Evolutionary conservation across 106 monocot genomes (phyloP).

Genomic region (Apostasia ramifera): DNA sequence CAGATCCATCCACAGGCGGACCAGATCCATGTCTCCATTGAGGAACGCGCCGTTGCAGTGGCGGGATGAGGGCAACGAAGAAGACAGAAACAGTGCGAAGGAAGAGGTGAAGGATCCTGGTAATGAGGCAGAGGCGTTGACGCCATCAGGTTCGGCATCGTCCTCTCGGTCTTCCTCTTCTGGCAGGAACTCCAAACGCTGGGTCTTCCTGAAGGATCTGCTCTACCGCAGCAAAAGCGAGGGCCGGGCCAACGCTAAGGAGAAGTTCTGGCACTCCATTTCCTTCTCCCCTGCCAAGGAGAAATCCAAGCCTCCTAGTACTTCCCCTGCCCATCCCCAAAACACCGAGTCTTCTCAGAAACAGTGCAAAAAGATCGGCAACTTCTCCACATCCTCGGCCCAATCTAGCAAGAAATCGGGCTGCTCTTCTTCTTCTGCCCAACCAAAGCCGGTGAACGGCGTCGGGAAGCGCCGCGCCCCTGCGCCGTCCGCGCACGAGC

Average conservation of each 20-base stretch:
- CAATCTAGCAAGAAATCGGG: background rate
- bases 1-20: slow-evolving; percentile 65
- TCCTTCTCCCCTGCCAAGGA: slow-evolving; percentile 33
- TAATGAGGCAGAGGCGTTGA: slow-evolving; percentile 14
- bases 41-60: slow-evolving; percentile 37
- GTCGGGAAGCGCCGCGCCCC: slow-evolving; percentile 30
- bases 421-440: background rate
- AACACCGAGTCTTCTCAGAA: background rate
- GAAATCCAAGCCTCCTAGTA: slow-evolving; percentile 1
- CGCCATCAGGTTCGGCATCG: slow-evolving; percentile 33
- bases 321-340: background rate
- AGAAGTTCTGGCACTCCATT: slow-evolving; percentile 71
- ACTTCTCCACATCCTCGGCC: background rate
- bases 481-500: slow-evolving; percentile 83
- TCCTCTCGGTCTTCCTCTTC: slow-evolving; percentile 61
- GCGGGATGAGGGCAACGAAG: slow-evolving; percentile 28
- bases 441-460: slow-evolving; percentile 15
- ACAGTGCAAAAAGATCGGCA: background rate
- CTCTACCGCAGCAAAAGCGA: slow-evolving; percentile 97
- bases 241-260: slow-evolving; percentile 47
- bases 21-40: slow-evolving; percentile 91
- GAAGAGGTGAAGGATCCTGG: slow-evolving; percentile 19
- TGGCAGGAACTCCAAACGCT: slow-evolving; percentile 60
- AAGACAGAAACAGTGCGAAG: background rate
- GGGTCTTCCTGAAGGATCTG: slow-evolving; percentile 91